A percentile compares a stretch with the other conserved stretches of the same genome.
Conservation (phyloP, 2,329 filamentous ascomycete genomes). For the Colletotrichum sp. region DNA sequence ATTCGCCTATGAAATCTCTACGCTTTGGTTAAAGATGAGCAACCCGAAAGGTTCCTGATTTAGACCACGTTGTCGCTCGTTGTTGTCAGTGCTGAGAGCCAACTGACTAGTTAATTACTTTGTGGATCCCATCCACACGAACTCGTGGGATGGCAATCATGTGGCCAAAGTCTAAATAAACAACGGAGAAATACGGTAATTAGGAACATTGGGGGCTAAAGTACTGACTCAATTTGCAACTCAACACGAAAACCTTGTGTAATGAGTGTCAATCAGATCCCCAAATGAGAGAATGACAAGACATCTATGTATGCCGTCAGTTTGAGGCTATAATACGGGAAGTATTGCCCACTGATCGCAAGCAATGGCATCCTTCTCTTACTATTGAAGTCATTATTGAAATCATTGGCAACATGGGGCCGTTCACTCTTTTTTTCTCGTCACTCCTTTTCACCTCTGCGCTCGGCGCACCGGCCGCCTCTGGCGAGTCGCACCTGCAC, state of each 20-base stretch:
- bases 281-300: neutral
- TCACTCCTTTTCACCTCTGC: conserved; percentile 1
- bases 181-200: neutral
- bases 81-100: neutral
- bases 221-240: neutral
- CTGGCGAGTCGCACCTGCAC: neutral
- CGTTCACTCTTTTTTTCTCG: neutral
- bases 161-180: neutral
- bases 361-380: neutral
- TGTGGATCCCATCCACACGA: neutral
- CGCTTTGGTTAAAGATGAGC: neutral
- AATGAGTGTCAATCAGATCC: neutral
- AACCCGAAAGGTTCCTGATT: neutral
- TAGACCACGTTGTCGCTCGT: neutral
- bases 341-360: neutral
- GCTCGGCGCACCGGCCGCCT: neutral
- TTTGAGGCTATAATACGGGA: neutral
- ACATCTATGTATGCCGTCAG: neutral
- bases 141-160: neutral
- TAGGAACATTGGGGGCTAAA: neutral
- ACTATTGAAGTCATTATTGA: neutral
- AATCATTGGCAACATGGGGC: neutral
- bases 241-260: neutral
- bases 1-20: neutral
- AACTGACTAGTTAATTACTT: neutral